Evolutionary conservation across 192 early-diverging fungal genomes (phyloP), one percentile per base, ranked within the genome.

Genomic region (Dissophora ornata): DNA sequence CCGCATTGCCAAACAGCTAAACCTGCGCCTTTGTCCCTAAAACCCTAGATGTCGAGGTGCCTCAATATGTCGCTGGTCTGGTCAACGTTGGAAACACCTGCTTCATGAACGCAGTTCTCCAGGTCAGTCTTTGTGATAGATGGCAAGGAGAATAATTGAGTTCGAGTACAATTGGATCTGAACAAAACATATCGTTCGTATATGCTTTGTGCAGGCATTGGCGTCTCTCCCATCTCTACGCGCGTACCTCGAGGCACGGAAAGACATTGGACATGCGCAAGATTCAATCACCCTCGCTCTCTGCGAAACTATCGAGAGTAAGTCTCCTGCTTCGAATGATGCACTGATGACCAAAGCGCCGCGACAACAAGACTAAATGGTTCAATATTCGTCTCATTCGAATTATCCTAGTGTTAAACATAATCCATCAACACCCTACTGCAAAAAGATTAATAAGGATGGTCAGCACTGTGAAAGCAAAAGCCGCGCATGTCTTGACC

Each of bases 1-100:
- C 2, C 0, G n/a, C n/a, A n/a, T n/a, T n/a, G n/a, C n/a, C n/a
- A n/a, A n/a, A n/a, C n/a, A n/a, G n/a, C n/a, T n/a, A n/a, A n/a
- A n/a, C n/a, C n/a, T n/a, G n/a, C n/a, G n/a, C n/a, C n/a, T n/a
- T n/a, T n/a, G 18, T n/a, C 21, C 12, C 30, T 1, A n/a, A 25
- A 40, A 13, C 19, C 22, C 2, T 41, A 56, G 47, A 44, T 29
- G 10, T 11, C 21, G 38, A 57, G 3, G 24, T 41, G 18, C 71
- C 62, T 11, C 49, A 56, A 21, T 75, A 67, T 62, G 63, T 75
- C 45, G 66, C 56, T 16, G 94, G 94, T 13, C 82, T 96, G 11
- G 81, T 89, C 65, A 96, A 96, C 62, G 68, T 92, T 63, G 93
- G 94, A 21, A 96, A 96, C 70, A 93, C 92, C 8, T 96, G 94